Evolutionary conservation across 805 yeast genomes (phyloP).

Genomic region (Candida xiaguanensis): DNA sequence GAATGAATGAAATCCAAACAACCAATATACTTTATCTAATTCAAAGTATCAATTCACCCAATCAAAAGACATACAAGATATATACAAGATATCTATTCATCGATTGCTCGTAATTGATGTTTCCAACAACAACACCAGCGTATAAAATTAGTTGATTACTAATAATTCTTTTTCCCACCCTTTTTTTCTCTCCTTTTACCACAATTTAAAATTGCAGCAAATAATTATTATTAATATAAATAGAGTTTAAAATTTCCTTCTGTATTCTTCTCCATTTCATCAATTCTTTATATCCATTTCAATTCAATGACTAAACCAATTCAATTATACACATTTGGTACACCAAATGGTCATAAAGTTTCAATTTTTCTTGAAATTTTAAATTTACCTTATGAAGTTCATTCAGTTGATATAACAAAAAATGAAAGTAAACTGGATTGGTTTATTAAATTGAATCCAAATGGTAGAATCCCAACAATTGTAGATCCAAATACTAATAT

Average conservation of each 20-base stretch:
- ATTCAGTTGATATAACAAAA: constrained; percentile 37
- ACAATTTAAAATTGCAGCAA: too few species aligned
- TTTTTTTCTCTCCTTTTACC: too few species aligned
- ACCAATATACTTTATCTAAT: too few species aligned
- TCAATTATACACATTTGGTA: constrained; percentile 22
- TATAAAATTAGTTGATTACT: too few species aligned
- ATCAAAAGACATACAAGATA: too few species aligned
- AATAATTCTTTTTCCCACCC: too few species aligned
- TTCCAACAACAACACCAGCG: too few species aligned
- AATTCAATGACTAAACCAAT: constrained; percentile 8
- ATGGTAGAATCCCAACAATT: constrained; percentile 61
- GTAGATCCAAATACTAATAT: constrained; percentile 40
- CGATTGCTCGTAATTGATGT: too few species aligned
- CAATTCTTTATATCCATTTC: neutral
- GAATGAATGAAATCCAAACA: too few species aligned
- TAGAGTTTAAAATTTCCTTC: neutral
- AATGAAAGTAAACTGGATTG: constrained; percentile 53
- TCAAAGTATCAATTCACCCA: too few species aligned
- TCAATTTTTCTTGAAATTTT: constrained; percentile 39
- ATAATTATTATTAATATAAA: too few species aligned
- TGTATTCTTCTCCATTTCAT: neutral
- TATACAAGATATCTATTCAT: too few species aligned
- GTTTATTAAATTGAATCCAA: constrained; percentile 55
- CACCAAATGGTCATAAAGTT: constrained; percentile 47
- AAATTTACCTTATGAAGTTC: constrained; percentile 38